A percentile compares a stretch with the other conserved stretches of the same genome.
These are phyloP conservation scores for Globisporangium radiosum DNA, from an alignment of 352 stramenopile species.

Conservation along the genomic window DNA sequence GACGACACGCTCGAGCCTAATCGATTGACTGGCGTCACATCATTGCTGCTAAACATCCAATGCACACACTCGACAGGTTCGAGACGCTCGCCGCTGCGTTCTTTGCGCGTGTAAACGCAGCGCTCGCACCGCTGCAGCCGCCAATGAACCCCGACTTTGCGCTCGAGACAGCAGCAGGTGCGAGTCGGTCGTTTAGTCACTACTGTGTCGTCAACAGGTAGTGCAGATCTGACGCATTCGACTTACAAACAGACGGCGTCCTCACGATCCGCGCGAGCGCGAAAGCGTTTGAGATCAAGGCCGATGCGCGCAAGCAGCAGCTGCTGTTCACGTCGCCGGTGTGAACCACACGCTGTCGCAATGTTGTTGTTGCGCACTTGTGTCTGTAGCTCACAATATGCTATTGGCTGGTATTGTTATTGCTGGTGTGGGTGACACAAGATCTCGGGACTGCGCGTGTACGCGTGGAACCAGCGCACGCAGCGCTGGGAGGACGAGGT, in stretches of 20 bases:
- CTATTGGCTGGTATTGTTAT: neutral
- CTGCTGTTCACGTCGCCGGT: constrained; percentile 65
- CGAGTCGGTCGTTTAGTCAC: neutral
- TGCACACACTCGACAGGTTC: constrained; percentile 30
- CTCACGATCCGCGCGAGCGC: constrained; percentile 43
- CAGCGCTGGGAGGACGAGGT: constrained; percentile 78
- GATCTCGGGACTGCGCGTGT: constrained; percentile 66
- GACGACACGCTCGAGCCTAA: neutral
- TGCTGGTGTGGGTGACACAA: constrained; percentile 10
- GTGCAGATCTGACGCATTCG: neutral
- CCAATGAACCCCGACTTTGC: constrained; percentile 57
- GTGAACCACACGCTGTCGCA: neutral
- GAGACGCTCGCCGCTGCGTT: constrained; percentile 36
- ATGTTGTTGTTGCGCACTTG: neutral
- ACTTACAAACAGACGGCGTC: constrained; percentile 16
- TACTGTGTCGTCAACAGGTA: neutral
- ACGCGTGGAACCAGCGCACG: constrained; percentile 69
- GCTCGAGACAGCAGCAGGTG: constrained; percentile 11
- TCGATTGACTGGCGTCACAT: too few species aligned
- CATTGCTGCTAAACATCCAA: too few species aligned
- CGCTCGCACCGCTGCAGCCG: constrained; percentile 51
- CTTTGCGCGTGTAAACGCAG: constrained; percentile 56
- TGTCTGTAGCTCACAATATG: neutral
- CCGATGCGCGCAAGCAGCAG: constrained; percentile 55
- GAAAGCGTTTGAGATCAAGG: constrained; percentile 60